Evolutionary conservation across 257 asterid species (phyloP).

Genomic region (Primulina huaijiensis): DNA sequence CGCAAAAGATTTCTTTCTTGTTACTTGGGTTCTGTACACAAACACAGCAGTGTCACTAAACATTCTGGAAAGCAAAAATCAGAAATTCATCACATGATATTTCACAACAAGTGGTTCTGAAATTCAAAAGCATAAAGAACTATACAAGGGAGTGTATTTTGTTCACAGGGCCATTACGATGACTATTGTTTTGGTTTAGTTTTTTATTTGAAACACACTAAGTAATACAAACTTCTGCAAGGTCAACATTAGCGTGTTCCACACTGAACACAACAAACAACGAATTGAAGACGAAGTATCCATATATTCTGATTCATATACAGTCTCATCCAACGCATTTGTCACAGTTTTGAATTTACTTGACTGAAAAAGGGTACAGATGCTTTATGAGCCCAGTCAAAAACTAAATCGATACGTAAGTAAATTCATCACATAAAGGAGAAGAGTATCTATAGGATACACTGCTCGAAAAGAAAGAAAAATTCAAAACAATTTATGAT

Average conservation of each 20-base stretch:
- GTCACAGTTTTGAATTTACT: background rate
- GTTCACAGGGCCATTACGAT: background rate
- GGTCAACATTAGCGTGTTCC: background rate
- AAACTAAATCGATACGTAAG: no score
- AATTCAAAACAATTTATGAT: no score
- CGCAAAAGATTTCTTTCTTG: conserved; percentile 57
- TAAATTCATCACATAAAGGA: background rate
- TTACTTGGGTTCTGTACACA: conserved; percentile 50
- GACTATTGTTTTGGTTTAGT: no score
- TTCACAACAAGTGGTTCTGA: background rate
- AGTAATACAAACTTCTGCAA: background rate
- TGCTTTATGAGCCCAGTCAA: background rate
- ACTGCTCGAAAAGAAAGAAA: no score
- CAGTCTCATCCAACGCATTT: background rate
- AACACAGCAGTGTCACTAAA: background rate
- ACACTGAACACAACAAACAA: background rate
- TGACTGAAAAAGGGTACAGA: no score
- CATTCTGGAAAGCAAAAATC: conserved; percentile 3
- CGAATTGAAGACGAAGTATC: background rate
- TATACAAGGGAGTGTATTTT: background rate
- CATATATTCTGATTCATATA: background rate
- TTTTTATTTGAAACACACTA: no score
- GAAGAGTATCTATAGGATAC: no score
- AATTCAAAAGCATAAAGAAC: background rate
- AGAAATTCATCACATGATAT: no score